These are phyloP conservation scores for Naganishia onofrii DNA, from an alignment of 768 basidiomycete genomes.

Conservation along the genomic window DNA sequence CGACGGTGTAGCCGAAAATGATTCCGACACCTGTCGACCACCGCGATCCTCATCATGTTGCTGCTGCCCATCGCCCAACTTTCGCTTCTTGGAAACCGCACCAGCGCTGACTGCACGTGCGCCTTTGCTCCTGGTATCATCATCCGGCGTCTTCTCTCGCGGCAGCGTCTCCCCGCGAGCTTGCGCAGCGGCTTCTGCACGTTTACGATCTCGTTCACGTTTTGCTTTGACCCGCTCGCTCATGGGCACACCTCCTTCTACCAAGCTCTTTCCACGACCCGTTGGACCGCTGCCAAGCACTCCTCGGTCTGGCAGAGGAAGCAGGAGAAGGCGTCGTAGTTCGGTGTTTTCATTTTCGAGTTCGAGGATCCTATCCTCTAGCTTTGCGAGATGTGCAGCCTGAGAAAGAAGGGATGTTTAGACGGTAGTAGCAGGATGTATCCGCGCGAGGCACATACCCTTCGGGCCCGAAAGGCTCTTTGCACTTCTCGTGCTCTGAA, in stretches of 20 bases:
- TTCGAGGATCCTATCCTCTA: conserved; percentile 51
- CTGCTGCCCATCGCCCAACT: background rate
- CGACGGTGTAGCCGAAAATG: conserved; percentile 12
- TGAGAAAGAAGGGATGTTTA: background rate
- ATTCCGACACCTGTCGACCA: conserved; percentile 19
- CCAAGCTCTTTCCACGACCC: conserved; percentile 50
- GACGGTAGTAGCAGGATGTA: too few species aligned
- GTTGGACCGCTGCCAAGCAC: conserved; percentile 52
- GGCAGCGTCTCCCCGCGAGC: conserved; percentile 11
- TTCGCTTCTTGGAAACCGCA: conserved; percentile 8
- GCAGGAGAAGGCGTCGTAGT: conserved; percentile 42
- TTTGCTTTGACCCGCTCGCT: conserved; percentile 48
- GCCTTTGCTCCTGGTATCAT: conserved; percentile 23
- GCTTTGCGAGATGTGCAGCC: conserved; percentile 50
- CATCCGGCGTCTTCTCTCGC: conserved; percentile 19
- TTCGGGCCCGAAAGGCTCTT: conserved; percentile 51
- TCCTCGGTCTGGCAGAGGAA: conserved; percentile 38
- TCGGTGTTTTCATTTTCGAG: conserved; percentile 52
- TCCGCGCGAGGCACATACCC: conserved; percentile 19
- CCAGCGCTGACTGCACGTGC: conserved; percentile 11
- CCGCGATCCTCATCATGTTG: conserved; percentile 9
- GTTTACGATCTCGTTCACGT: conserved; percentile 38
- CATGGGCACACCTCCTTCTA: conserved; percentile 52
- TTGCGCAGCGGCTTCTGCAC: conserved; percentile 22
- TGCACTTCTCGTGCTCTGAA: conserved; percentile 53